Conservation (phyloP, 495 filamentous ascomycete species). For the Bacidia rubella region DNA sequence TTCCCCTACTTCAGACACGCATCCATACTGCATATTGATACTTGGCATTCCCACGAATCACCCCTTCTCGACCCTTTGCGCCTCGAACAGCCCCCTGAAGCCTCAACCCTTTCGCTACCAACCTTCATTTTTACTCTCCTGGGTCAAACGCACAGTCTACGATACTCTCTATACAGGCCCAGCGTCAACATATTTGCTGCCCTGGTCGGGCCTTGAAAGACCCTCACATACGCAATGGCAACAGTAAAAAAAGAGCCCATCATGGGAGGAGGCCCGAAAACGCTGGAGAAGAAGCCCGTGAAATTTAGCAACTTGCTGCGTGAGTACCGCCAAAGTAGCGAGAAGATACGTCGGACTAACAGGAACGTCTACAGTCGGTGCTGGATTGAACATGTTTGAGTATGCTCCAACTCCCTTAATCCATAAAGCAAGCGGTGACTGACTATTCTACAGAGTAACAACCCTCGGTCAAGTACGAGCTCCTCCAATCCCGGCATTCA, state of each 20-base stretch:
- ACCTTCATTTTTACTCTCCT: no score
- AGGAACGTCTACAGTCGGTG: constrained; percentile 48
- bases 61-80: no score
- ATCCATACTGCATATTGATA: no score
- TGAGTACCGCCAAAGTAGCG: constrained; percentile 26
- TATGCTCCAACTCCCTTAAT: constrained; percentile 32
- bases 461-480: constrained; percentile 61
- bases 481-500: not conserved
- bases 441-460: constrained; percentile 48
- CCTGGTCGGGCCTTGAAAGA: constrained; percentile 79
- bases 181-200: no score
- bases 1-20: no score
- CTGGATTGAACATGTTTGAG: constrained; percentile 96
- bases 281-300: constrained; percentile 96
- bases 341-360: constrained; percentile 7
- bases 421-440: constrained; percentile 10
- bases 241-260: constrained; percentile 26
- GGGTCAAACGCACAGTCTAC: no score
- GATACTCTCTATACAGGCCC: no score
- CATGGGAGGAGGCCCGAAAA: constrained; percentile 27
- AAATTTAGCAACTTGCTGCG: constrained; percentile 97
- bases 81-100: no score
- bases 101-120: no score
- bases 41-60: no score
- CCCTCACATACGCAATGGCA: constrained; percentile 40